Evolutionary conservation across 2,329 filamentous ascomycete genomes (phyloP).

Genomic region (Lasiodiplodia hormozganensis): DNA sequence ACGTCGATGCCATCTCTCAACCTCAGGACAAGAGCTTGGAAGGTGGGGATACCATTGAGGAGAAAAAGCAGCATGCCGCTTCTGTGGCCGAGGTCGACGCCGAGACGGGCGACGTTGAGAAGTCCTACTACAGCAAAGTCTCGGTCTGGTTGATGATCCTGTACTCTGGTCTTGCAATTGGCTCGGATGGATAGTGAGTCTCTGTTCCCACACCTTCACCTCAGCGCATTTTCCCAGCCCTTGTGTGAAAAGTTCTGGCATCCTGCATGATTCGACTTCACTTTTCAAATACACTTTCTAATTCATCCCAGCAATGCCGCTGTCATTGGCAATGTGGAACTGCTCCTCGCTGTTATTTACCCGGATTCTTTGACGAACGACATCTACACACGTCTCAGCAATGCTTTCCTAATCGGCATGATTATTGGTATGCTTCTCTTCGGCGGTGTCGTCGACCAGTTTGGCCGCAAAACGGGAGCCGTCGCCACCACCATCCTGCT

Average conservation of each 20-base stretch:
- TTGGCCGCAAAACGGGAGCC: conserved; percentile 44
- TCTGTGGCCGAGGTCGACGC: conserved; percentile 9
- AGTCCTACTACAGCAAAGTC: conserved; percentile 14
- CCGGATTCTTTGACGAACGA: conserved; percentile 39
- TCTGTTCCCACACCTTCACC: background rate
- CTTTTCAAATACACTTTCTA: conserved; percentile 1
- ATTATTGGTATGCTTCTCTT: conserved; percentile 46
- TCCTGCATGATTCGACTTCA: background rate
- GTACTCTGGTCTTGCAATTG: conserved; percentile 45
- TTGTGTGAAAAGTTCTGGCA: background rate
- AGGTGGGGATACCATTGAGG: background rate
- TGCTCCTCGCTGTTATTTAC: conserved; percentile 43
- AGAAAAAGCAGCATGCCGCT: background rate
- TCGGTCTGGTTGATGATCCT: conserved; percentile 40
- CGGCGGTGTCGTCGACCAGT: conserved; percentile 41
- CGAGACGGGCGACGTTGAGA: conserved; percentile 3
- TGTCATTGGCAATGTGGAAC: conserved; percentile 43
- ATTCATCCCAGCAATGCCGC: conserved; percentile 37
- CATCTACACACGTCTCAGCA: conserved; percentile 42
- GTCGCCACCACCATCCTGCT: conserved; percentile 44
- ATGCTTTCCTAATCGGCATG: conserved; percentile 45
- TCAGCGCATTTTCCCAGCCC: background rate
- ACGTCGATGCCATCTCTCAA: background rate
- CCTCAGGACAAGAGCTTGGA: background rate
- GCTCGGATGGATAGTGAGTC: conserved; percentile 42